Evolutionary conservation across 306 rosid genomes (phyloP).

Genomic region (Argentina anserina): DNA sequence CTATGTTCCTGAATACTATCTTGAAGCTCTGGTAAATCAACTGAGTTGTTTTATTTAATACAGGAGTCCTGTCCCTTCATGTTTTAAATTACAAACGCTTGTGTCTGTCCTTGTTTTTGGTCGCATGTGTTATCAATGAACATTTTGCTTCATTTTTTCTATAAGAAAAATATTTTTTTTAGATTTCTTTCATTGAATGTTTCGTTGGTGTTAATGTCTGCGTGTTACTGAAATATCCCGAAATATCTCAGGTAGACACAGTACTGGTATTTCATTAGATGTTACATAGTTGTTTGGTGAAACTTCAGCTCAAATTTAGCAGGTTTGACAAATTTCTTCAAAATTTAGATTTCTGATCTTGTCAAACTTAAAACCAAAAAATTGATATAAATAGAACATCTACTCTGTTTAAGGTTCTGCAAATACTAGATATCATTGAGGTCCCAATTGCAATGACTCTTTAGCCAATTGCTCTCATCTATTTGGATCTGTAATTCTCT

Average conservation of each 20-base stretch:
- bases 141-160: not conserved
- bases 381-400: not conserved
- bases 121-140: not conserved
- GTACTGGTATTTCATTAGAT: constrained; percentile 4
- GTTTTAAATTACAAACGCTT: not conserved
- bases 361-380: not conserved
- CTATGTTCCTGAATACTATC: constrained; percentile 81
- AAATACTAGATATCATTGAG: not conserved
- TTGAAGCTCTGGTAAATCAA: constrained; percentile 79
- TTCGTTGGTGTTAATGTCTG: constrained; percentile 5
- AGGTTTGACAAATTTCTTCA: not conserved
- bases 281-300: not conserved
- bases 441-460: not conserved
- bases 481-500: constrained; percentile 1
- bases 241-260: not conserved
- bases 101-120: not conserved
- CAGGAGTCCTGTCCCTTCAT: not conserved
- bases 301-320: not conserved
- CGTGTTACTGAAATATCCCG: not conserved
- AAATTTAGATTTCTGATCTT: not conserved
- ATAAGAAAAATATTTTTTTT: not conserved
- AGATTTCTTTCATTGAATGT: not conserved
- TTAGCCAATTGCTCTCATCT: not conserved
- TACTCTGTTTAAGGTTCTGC: not conserved
- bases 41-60: not conserved